Evolutionary conservation across 192 early-diverging fungal genomes (phyloP), one percentile per base, ranked within the genome.

Genomic region (Coemansia sp.): DNA sequence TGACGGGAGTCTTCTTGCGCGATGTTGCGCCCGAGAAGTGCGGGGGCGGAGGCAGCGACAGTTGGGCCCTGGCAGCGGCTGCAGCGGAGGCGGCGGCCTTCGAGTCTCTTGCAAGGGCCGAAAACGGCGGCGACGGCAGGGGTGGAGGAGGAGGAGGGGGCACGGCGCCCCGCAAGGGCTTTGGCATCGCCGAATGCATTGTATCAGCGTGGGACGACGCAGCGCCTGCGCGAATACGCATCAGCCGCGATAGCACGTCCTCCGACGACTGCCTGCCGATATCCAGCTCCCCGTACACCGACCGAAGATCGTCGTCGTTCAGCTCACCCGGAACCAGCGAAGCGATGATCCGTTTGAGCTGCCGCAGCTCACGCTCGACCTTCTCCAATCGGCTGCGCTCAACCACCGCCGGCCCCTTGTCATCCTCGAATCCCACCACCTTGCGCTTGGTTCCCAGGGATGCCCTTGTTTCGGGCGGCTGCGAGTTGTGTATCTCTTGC

Each of bases 301-400:
- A 82, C 36, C 69, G 67, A 67, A 82, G 64, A 44, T 82, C 79
- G 38, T 82, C 79, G 45, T 77, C 79, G 51, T 81, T 73, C 20
- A 82, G 71, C 53, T 74, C 79, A 0, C 76, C 72, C 7, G 79
- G 79, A 1, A 82, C 49, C 52, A 82, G 46, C 53, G 79, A 73
- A 11, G 79, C 79, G 11, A 82, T 77, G 38, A 82, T 82, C 46
- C 72, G 76, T 35, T 82, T 82, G 9, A 82, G 60, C 56, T 71
- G 67, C 35, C 70, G 73, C 49, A 82, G 63, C 63, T 82, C 79
- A 8, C 75, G 79, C 58, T 82, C 79, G 4, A 82, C 79, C 43
- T 77, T 76, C 14, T 76, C 79, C 34, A 82, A 49, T 51, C 79
- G 62, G 10, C 62, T 53, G 5, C 73, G 66, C 66, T 82, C 79